Percentiles rank a stretch among this genome's conserved stretches.
phyloP scores from a whole-genome alignment of 2,329 filamentous ascomycete species.

The Xylariaceae sp. region DNA sequence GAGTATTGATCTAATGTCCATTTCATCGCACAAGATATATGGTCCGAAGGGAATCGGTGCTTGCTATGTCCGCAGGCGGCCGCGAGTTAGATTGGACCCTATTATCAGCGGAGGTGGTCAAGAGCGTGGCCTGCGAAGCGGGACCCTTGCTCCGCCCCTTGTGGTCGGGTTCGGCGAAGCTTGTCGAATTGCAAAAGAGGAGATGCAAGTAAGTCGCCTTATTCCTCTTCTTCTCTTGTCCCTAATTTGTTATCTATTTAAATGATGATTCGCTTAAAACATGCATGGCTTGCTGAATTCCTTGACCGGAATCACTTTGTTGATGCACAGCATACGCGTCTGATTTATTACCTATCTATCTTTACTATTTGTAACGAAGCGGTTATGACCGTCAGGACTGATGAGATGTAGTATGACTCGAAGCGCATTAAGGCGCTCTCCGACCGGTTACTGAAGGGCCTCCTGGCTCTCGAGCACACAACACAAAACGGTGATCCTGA shows the following conservation, averaged over 20 bases:
- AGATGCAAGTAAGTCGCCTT: constrained; percentile 77
- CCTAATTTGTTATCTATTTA: constrained; percentile 33
- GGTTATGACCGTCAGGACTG: constrained; percentile 1
- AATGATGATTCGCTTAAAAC: constrained; percentile 84
- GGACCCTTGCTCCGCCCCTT: constrained; percentile 87
- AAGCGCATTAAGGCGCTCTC: constrained; percentile 84
- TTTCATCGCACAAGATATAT: constrained; percentile 98
- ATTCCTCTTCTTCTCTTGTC: constrained; percentile 29
- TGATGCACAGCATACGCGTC: constrained; percentile 72
- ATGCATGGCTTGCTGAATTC: constrained; percentile 92
- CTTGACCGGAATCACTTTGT: constrained; percentile 63
- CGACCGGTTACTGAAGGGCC: constrained; percentile 79
- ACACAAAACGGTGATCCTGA: constrained; percentile 84
- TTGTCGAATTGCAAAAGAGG: constrained; percentile 86
- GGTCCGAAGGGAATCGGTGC: constrained; percentile 97
- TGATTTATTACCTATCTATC: constrained; percentile 50
- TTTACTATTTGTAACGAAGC: constrained; percentile 3
- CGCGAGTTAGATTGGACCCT: constrained; percentile 91
- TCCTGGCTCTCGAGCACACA: constrained; percentile 90
- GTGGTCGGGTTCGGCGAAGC: constrained; percentile 95
- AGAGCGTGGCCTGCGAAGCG: constrained; percentile 91
- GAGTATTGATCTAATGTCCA: constrained; percentile 98
- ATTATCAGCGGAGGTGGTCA: constrained; percentile 97
- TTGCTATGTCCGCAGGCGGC: constrained; percentile 91
- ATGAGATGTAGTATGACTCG: constrained; percentile 76